Percentiles rank a stretch among this genome's conserved stretches.
Evolutionary conservation across 306 rosid species (phyloP).

Genomic region (Medicago ruthenica): DNA sequence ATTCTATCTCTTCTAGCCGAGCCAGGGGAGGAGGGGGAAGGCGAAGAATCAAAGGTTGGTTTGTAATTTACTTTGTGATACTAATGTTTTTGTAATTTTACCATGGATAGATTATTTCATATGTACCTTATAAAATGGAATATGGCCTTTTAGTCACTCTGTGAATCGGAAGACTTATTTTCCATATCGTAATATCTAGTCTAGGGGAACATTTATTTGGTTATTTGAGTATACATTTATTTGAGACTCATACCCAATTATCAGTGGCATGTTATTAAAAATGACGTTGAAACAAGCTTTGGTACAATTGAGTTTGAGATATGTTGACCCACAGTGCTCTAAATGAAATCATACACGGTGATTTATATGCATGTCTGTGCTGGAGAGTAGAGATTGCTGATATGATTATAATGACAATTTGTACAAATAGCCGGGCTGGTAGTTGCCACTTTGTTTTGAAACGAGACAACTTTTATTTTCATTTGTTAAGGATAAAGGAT

Average conservation of each 20-base stretch:
- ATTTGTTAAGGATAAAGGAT: too few relatives aligned
- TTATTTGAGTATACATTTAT: background rate
- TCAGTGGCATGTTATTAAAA: background rate
- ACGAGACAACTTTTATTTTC: background rate
- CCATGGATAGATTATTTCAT: conserved; percentile 17
- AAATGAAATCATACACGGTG: background rate
- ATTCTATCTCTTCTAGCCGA: conserved; percentile 83
- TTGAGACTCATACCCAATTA: background rate
- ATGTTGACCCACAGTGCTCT: background rate
- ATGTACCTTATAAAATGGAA: background rate
- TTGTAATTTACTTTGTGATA: conserved; percentile 50
- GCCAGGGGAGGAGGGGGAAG: conserved; percentile 77
- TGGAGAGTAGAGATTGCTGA: conserved; percentile 11
- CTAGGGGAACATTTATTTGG: background rate
- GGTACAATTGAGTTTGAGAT: background rate
- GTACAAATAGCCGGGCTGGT: background rate
- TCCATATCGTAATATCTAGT: too few relatives aligned
- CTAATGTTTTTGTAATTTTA: conserved; percentile 24
- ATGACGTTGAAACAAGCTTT: conserved; percentile 21
- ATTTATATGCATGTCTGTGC: conserved; percentile 17
- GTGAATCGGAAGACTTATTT: background rate
- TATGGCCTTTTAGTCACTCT: background rate
- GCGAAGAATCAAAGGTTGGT: conserved; percentile 77
- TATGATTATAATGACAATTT: too few relatives aligned
- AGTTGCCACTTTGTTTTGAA: conserved; percentile 17